Conservation (phyloP, 2,329 filamentous ascomycete genomes). For the Exophiala sp. region DNA sequence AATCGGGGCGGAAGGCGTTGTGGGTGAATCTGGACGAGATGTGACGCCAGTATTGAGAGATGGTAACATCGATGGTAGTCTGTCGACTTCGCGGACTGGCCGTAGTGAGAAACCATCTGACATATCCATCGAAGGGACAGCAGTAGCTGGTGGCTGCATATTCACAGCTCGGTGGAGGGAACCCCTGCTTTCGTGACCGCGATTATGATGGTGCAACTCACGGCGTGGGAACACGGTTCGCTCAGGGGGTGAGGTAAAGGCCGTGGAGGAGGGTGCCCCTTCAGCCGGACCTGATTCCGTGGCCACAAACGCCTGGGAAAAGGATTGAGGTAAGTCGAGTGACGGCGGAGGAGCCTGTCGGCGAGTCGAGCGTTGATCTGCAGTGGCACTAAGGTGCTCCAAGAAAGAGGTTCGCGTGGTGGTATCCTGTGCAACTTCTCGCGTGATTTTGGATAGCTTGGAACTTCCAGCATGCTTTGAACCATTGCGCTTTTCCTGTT, state of each 20-base stretch:
- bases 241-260: constrained; percentile 65
- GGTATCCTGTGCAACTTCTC: constrained; percentile 30
- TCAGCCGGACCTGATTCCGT: constrained; percentile 52
- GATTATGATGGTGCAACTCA: constrained; percentile 42
- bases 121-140: constrained; percentile 61
- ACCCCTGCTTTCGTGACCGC: constrained; percentile 39
- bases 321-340: constrained; percentile 66
- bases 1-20: constrained; percentile 68
- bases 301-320: constrained; percentile 38
- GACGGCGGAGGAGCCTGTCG: constrained; percentile 77
- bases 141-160: constrained; percentile 62
- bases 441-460: constrained; percentile 31
- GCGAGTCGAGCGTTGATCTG: constrained; percentile 56
- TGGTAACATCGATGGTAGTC: constrained; percentile 74
- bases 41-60: constrained; percentile 61
- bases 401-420: constrained; percentile 35
- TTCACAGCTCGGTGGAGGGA: constrained; percentile 49
- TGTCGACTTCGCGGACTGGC: constrained; percentile 73
- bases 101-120: constrained; percentile 67
- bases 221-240: constrained; percentile 58
- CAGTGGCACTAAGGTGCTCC: constrained; percentile 51
- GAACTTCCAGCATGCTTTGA: constrained; percentile 31
- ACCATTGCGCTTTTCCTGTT: constrained; percentile 49
- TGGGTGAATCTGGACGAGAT: constrained; percentile 90
- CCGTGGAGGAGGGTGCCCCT: constrained; percentile 56